Conservation (phyloP, 2,329 filamentous ascomycete genomes). For the Colletotrichum simmondsii region DNA sequence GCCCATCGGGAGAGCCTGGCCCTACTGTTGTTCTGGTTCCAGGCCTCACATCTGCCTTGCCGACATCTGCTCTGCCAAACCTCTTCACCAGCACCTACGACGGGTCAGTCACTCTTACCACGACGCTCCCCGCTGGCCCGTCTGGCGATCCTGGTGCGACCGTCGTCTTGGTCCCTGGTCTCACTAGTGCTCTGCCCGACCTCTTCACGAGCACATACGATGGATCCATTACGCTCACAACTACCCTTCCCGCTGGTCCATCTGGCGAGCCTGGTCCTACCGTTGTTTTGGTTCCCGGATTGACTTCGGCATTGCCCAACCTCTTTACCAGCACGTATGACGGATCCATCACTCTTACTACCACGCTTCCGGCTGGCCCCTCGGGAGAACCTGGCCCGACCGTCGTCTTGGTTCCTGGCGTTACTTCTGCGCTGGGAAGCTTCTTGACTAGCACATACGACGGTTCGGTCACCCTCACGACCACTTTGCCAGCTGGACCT, state of each 20-base stretch:
- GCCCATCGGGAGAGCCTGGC: background rate
- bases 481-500: background rate
- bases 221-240: background rate
- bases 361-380: background rate
- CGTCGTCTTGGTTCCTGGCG: background rate
- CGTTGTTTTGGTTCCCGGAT: background rate
- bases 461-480: background rate
- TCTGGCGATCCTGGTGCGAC: background rate
- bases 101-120: background rate
- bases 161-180: background rate
- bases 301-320: background rate
- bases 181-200: background rate
- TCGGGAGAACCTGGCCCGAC: background rate
- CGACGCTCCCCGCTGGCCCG: background rate
- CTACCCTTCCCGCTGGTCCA: slow-evolving; percentile 6
- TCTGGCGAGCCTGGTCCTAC: background rate
- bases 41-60: background rate
- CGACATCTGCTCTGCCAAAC: background rate
- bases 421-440: background rate
- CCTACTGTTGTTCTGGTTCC: background rate
- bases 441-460: background rate
- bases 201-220: slow-evolving; percentile 2
- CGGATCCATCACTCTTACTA: slow-evolving; percentile 3
- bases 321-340: slow-evolving; percentile 5
- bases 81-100: background rate